These are phyloP conservation scores for Aurantiochytrium sp. DNA, from an alignment of 108 stramenopile species.

Conservation along the genomic window DNA sequence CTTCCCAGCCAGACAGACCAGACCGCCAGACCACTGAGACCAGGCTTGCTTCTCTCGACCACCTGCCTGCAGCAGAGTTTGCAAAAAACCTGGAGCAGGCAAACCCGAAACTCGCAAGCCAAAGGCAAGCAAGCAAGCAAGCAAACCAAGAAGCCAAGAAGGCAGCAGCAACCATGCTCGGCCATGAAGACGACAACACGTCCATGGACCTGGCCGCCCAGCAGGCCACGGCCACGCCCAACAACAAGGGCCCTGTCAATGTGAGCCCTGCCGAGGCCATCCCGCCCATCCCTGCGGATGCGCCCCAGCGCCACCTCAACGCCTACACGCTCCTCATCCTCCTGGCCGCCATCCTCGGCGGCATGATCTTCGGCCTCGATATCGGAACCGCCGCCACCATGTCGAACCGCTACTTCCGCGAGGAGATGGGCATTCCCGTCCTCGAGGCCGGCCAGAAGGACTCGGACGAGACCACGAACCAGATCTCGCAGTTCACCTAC, in stretches of 20 bases:
- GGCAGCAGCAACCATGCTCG: not conserved
- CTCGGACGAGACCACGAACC: not conserved
- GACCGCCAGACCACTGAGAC: no score
- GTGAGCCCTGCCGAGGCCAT: not conserved
- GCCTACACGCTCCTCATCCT: slow-evolving; percentile 7
- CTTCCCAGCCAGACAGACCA: no score
- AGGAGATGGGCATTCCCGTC: slow-evolving; percentile 14
- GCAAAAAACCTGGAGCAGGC: no score
- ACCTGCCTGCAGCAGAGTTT: no score
- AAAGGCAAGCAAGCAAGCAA: not conserved
- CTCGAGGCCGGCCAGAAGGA: not conserved
- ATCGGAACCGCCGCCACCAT: not conserved
- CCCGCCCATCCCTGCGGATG: not conserved
- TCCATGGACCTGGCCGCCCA: not conserved
- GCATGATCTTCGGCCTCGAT: slow-evolving; percentile 15
- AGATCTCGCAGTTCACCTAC: not conserved
- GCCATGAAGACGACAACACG: not conserved
- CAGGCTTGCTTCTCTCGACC: no score
- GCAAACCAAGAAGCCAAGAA: not conserved
- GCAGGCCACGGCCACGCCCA: not conserved
- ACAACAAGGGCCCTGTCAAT: not conserved
- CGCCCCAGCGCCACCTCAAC: slow-evolving; percentile 14
- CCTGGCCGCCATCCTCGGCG: not conserved
- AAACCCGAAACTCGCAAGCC: not conserved
- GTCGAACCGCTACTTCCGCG: not conserved